Conservation (phyloP, 2,329 filamentous ascomycete species). For the Raffaelea albimanens region DNA sequence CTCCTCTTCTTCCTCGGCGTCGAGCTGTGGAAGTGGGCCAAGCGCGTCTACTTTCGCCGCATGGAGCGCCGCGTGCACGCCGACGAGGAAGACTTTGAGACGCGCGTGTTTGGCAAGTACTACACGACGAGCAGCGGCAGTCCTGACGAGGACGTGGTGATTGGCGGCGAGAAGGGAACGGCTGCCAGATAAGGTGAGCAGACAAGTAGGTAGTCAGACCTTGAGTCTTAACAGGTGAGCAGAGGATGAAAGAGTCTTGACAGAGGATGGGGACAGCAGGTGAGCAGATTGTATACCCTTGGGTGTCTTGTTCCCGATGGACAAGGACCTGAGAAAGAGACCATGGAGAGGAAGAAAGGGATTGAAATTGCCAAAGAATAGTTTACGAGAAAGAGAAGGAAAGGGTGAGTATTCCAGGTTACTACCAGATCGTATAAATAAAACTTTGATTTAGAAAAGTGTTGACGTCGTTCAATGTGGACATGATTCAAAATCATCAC, state of each 20-base stretch:
- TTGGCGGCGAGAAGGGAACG: not conserved
- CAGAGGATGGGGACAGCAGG: not conserved
- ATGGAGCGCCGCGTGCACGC: not conserved
- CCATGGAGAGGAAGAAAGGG: not conserved
- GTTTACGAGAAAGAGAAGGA: too few relatives aligned
- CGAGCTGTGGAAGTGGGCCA: constrained; percentile 62
- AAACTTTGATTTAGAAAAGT: too few relatives aligned
- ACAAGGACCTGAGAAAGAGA: not conserved
- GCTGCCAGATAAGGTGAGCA: not conserved
- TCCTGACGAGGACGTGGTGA: not conserved
- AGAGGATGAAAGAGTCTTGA: too few relatives aligned
- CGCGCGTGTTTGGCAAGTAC: constrained; percentile 1
- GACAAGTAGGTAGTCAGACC: too few relatives aligned
- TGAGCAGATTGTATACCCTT: not conserved
- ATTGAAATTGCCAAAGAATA: too few relatives aligned
- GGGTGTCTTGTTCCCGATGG: not conserved
- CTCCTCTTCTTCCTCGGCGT: constrained; percentile 57
- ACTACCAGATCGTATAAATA: too few relatives aligned
- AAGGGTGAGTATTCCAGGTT: too few relatives aligned
- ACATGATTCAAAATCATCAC: too few relatives aligned
- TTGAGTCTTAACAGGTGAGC: too few relatives aligned
- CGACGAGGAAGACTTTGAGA: constrained; percentile 3
- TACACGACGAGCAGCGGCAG: not conserved
- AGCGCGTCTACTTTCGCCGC: constrained; percentile 32
- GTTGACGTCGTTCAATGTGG: too few relatives aligned